A percentile compares a stretch with the other conserved stretches of the same genome.
Evolutionary conservation across 2,329 filamentous ascomycete genomes (phyloP).

Genomic region (Fusarium solani-melongenae): DNA sequence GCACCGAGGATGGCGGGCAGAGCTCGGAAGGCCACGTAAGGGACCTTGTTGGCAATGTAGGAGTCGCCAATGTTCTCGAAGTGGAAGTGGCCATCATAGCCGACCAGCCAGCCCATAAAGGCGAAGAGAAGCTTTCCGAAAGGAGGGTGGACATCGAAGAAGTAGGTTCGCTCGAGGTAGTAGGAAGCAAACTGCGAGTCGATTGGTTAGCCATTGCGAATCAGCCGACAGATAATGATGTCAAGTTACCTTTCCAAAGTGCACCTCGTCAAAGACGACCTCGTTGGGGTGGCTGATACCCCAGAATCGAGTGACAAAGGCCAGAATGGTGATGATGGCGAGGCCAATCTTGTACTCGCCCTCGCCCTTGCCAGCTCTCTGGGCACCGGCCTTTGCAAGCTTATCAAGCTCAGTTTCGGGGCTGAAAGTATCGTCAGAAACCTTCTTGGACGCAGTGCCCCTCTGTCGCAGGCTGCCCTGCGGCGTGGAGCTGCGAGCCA

Average conservation of each 20-base stretch:
- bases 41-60: slow-evolving; percentile 96
- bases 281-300: slow-evolving; percentile 95
- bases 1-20: slow-evolving; percentile 93
- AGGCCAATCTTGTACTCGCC: slow-evolving; percentile 88
- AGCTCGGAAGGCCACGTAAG: slow-evolving; percentile 94
- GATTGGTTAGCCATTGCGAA: slow-evolving; percentile 25
- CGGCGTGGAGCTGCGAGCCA: slow-evolving; percentile 62
- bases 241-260: slow-evolving; percentile 92
- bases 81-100: slow-evolving; percentile 95
- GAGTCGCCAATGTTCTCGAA: slow-evolving; percentile 99
- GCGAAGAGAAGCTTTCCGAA: slow-evolving; percentile 98
- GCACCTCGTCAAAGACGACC: slow-evolving; percentile 98
- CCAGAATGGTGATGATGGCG: slow-evolving; percentile 79
- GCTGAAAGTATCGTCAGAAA: slow-evolving; percentile 50
- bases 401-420: slow-evolving; percentile 63
- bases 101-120: slow-evolving; percentile 95
- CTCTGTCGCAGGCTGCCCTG: slow-evolving; percentile 71
- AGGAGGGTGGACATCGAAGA: slow-evolving; percentile 99
- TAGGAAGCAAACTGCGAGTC: slow-evolving; percentile 72
- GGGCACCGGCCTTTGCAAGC: slow-evolving; percentile 54
- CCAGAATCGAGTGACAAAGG: slow-evolving; percentile 94
- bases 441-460: slow-evolving; percentile 64
- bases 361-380: slow-evolving; percentile 64
- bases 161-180: slow-evolving; percentile 97
- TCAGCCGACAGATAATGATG: background rate